Conservation (phyloP, 148 eudicot genomes). For the Dianthus caryophyllus region DNA sequence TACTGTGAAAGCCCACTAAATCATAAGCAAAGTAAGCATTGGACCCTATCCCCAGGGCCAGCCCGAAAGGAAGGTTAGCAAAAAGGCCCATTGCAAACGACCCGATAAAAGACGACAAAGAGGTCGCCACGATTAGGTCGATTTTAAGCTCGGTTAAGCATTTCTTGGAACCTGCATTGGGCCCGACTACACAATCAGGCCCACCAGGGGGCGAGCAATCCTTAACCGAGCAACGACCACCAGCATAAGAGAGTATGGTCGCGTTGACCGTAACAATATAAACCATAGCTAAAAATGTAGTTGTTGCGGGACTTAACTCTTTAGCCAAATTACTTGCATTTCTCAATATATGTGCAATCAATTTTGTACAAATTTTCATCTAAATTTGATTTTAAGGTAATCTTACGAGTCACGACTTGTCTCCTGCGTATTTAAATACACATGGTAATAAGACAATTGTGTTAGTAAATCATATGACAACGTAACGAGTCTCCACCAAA, state of each 20-base stretch:
- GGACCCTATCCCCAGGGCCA: slow-evolving; percentile 89
- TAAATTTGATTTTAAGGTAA: too few relatives aligned
- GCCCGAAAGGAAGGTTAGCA: slow-evolving; percentile 68
- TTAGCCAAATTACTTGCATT: too few relatives aligned
- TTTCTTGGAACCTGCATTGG: slow-evolving; percentile 39
- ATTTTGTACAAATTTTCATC: too few relatives aligned
- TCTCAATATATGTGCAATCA: too few relatives aligned
- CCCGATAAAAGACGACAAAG: slow-evolving; percentile 65
- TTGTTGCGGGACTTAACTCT: slow-evolving; percentile 75
- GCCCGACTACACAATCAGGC: slow-evolving; percentile 25
- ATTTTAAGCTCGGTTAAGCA: slow-evolving; percentile 52
- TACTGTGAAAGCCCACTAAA: slow-evolving; percentile 79
- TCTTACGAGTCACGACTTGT: too few relatives aligned
- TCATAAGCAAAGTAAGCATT: slow-evolving; percentile 75
- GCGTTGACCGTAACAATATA: slow-evolving; percentile 79
- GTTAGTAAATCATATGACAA: too few relatives aligned
- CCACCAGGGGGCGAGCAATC: slow-evolving; percentile 31
- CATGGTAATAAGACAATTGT: too few relatives aligned
- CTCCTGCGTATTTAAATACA: too few relatives aligned
- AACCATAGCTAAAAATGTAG: slow-evolving; percentile 82
- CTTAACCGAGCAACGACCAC: slow-evolving; percentile 58
- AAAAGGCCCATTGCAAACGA: slow-evolving; percentile 76
- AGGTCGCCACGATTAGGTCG: slow-evolving; percentile 71
- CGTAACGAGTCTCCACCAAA: too few relatives aligned
- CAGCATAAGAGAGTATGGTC: slow-evolving; percentile 67